Evolutionary conservation across 495 filamentous ascomycete species (phyloP).

Genomic region (Neurospora tetrasperma): DNA sequence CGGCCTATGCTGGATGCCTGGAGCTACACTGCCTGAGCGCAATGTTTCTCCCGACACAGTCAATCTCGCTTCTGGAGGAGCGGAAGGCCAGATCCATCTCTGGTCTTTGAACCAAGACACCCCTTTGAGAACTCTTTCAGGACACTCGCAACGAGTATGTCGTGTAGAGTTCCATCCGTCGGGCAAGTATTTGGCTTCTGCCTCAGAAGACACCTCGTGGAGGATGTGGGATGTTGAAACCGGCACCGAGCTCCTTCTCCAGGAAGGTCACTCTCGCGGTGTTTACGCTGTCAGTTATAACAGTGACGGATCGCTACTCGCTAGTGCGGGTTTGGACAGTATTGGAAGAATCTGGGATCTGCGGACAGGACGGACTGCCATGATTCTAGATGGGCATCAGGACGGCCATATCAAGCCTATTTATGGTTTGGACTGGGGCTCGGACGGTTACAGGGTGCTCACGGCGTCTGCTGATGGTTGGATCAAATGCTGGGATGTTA

Average conservation of each 20-base stretch:
- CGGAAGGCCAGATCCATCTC: constrained; percentile 79
- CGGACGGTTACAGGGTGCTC: constrained; percentile 79
- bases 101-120: constrained; percentile 82
- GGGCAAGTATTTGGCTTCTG: constrained; percentile 80
- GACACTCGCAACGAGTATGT: constrained; percentile 79
- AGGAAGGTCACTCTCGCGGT: constrained; percentile 90
- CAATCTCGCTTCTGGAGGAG: constrained; percentile 85
- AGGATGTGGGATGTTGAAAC: constrained; percentile 89
- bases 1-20: constrained; percentile 82
- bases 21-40: constrained; percentile 58
- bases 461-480: constrained; percentile 90
- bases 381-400: constrained; percentile 75
- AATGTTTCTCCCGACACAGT: constrained; percentile 62
- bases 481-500: constrained; percentile 95
- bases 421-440: constrained; percentile 82
- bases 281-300: constrained; percentile 86
- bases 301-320: constrained; percentile 79
- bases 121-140: constrained; percentile 71
- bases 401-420: constrained; percentile 92
- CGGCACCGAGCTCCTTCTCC: constrained; percentile 70
- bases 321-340: constrained; percentile 84
- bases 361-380: constrained; percentile 86
- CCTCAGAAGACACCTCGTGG: constrained; percentile 95
- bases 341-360: constrained; percentile 95
- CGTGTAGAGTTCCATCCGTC: constrained; percentile 92